phyloP scores from a whole-genome alignment of 331 rosid genomes.

The Quercus phellos region DNA sequence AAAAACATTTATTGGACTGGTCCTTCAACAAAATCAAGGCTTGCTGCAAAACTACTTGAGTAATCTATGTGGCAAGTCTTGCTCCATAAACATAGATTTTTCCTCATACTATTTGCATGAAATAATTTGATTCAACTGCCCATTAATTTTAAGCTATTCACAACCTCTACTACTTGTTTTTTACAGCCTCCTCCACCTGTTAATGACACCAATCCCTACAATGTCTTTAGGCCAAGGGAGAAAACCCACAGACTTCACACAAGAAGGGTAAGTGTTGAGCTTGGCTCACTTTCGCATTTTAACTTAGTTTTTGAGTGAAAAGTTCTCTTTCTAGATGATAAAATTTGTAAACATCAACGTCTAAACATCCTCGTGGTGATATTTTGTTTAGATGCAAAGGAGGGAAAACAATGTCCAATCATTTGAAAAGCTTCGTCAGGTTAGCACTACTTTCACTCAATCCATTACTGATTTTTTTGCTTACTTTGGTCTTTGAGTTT shows the following conservation, averaged over 20 bases:
- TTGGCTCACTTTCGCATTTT: constrained; percentile 22
- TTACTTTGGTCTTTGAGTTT: neutral
- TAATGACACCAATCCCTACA: constrained; percentile 94
- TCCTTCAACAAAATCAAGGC: neutral
- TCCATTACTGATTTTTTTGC: constrained; percentile 17
- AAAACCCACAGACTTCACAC: constrained; percentile 97
- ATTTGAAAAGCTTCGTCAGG: constrained; percentile 99
- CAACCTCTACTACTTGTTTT: constrained; percentile 21
- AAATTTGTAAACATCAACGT: constrained; percentile 1
- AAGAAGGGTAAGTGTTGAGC: constrained; percentile 67
- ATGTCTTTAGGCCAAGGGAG: constrained; percentile 98
- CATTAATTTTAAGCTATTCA: constrained; percentile 26
- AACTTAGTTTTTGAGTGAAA: constrained; percentile 24
- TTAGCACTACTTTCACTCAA: constrained; percentile 22
- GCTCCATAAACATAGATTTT: neutral
- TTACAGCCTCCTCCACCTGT: constrained; percentile 97
- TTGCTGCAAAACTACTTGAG: neutral
- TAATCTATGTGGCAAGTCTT: neutral
- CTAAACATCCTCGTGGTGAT: neutral
- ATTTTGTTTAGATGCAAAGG: constrained; percentile 80
- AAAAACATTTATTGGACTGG: neutral
- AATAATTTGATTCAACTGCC: constrained; percentile 20
- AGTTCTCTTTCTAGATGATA: constrained; percentile 6
- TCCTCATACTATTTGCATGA: constrained; percentile 9
- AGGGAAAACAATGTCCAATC: constrained; percentile 98